Evolutionary conservation across 176 grass and related monocot species (phyloP), one percentile per base, ranked within the genome.

Genomic region (Oryza meyeriana): DNA sequence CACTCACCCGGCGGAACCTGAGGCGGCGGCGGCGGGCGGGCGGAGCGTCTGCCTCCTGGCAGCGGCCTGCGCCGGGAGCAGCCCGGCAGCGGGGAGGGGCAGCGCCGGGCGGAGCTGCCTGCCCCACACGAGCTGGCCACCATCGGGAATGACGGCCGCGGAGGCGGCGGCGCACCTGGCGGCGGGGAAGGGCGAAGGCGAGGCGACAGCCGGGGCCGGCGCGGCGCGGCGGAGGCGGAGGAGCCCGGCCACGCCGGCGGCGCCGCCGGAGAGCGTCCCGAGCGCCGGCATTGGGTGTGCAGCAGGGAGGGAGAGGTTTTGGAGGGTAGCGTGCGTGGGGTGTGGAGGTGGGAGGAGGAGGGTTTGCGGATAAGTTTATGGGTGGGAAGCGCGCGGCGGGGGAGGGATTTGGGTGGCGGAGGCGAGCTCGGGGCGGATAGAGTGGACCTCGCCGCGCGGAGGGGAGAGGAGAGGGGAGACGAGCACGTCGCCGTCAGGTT

Each of bases 21-120:
- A 73, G 50, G 91, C 83, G 22, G 93, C 87, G 50, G 93, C 79
- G 29, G 79, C 64, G 4, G 77, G 59, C 34, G 81, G 91, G 24
- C 73, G 87, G 27, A 82, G 58, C 36, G 66, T 18, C 4, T 80
- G 59, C 71, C 32, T 79, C 79, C 27, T 78, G 52, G 63, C 59
- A 24, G 85, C 7, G 12, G 66, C 80, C 40, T 61, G 24, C 4
- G 66, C 22, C 27, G 50, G 50, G 0, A 52, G 63, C 18, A 79
- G 40, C 28, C 44, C 39, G 5, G 22, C 67, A 4, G 45, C 80
- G 55, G 87, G 88, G 26, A 93, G 84, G 78, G 91, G 61, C 61
- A 99, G 85, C 18, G 83, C 59, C 1, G 91, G 93, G 30, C 93
- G 88, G 79, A 99, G 96, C 76, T 95, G 96, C 12, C 96, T 79